Evolutionary conservation across 179 eudicot species (phyloP), one percentile per base, ranked within the genome.

Genomic region (Actinidia chinensis): DNA sequence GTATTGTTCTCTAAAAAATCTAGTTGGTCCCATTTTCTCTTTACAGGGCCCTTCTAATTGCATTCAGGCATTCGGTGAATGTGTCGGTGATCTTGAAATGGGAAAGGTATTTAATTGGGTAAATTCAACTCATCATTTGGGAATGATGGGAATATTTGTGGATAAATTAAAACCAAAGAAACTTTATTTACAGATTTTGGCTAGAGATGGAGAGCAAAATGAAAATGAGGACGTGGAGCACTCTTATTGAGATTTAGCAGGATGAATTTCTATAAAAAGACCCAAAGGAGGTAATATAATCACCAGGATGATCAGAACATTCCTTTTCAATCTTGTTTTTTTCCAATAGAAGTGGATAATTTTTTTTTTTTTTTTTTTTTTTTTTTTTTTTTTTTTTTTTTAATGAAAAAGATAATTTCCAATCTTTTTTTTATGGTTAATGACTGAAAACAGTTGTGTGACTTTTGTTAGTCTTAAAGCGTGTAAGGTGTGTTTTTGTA

Each of bases 21-120:
- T 12, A 15, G 6, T 60, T 77, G 75, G 25, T 60, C 76, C 66
- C 42, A 75, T 48, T 63, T 65, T 60, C 65, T 74, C 55, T 79
- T 80, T 79, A 71, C 90, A 95, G 99, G 73, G 91, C 91, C 54
- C 89, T 93, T 78, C 87, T 90, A 59, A 86, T 88, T 79, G 98
- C 99, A 28, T 95, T 90, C 97, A 91, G 82, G 99, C 97, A 47
- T 95, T 95, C 80, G 93, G 99, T 84, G 99, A 95, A 84, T 95
- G 99, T 83, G 98, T 93, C 56, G 99, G 99, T 76, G 99, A 95
- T 84, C 90, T 95, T 60, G 99, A 95, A 83, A 93, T 95, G 97
- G 97, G 99, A 86, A 95, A 95, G 99, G 99, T 95, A 81, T 55
- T 46, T 1, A 55, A 64, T 36, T 81, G 22, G 13, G 54, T 60